Conservation (phyloP, 306 rosid genomes). For the Cucumis cinereus region DNA sequence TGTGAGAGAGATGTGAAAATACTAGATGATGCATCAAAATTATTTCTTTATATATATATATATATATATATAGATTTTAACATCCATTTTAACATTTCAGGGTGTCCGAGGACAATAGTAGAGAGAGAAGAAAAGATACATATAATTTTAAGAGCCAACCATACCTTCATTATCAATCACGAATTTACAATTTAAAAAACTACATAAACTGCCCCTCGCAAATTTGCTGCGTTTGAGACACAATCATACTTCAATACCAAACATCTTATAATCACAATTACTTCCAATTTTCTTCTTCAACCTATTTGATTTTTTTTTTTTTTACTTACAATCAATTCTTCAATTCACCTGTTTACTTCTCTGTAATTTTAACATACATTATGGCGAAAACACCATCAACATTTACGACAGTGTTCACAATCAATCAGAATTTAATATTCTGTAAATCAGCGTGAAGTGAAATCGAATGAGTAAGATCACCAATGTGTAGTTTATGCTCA, state of each 20-base stretch:
- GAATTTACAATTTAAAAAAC: not conserved
- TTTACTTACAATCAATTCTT: not conserved
- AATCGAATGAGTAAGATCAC: constrained; percentile 54
- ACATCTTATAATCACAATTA: not conserved
- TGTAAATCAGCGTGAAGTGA: constrained; percentile 19
- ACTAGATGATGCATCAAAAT: too few relatives aligned
- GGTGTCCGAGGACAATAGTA: too few relatives aligned
- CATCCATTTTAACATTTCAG: too few relatives aligned
- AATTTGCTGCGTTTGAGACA: not conserved
- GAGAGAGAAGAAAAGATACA: too few relatives aligned
- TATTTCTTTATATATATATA: too few relatives aligned
- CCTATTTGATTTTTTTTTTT: not conserved
- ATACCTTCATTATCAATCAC: not conserved
- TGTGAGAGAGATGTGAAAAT: too few relatives aligned
- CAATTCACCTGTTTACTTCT: not conserved
- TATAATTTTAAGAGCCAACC: not conserved
- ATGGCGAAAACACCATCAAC: not conserved
- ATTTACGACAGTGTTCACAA: not conserved
- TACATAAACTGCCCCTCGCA: not conserved
- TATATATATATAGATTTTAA: too few relatives aligned
- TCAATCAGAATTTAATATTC: not conserved
- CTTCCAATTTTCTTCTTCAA: not conserved
- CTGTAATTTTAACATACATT: not conserved
- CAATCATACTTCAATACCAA: not conserved
- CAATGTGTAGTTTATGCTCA: constrained; percentile 54